Percentiles rank a stretch among this genome's conserved stretches.
phyloP scores from a whole-genome alignment of 306 rosid species.

The Rosa multiflora region DNA sequence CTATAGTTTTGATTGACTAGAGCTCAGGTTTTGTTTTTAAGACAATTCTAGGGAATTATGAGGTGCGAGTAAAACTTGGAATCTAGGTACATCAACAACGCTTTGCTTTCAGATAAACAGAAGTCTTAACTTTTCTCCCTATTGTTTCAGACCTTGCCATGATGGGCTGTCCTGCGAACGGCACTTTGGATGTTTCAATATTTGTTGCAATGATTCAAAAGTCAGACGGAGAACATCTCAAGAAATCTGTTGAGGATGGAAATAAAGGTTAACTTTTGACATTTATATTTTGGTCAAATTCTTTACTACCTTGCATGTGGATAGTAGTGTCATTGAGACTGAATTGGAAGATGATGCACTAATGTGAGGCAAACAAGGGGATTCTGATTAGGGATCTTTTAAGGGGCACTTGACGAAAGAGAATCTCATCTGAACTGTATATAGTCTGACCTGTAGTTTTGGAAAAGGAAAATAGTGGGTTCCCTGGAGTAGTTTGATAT shows the following conservation, averaged over 20 bases:
- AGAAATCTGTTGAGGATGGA: conserved; percentile 42
- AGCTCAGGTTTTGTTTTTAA: not conserved
- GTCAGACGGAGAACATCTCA: conserved; percentile 57
- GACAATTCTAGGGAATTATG: not conserved
- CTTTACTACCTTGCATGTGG: conserved; percentile 3
- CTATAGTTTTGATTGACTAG: not conserved
- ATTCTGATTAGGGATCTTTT: not conserved
- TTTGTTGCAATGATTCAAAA: conserved; percentile 66
- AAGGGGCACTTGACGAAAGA: not conserved
- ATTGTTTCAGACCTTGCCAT: conserved; percentile 53
- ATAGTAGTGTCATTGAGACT: not conserved
- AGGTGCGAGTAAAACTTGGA: not conserved
- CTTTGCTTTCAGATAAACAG: not conserved
- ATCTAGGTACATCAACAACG: not conserved
- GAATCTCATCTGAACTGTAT: not conserved
- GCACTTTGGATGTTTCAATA: conserved; percentile 53
- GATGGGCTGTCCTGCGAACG: conserved; percentile 63
- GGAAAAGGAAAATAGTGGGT: not conserved
- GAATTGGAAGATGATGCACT: not conserved
- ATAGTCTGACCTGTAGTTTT: not conserved
- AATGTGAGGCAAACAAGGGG: not conserved
- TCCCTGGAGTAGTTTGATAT: not conserved
- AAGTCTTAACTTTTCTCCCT: not conserved
- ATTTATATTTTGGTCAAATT: conserved; percentile 15
- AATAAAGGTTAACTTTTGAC: conserved; percentile 48